Evolutionary conservation across 2,329 filamentous ascomycete genomes (phyloP).

Genomic region (Nothophaeocryptopus gaeumannii): DNA sequence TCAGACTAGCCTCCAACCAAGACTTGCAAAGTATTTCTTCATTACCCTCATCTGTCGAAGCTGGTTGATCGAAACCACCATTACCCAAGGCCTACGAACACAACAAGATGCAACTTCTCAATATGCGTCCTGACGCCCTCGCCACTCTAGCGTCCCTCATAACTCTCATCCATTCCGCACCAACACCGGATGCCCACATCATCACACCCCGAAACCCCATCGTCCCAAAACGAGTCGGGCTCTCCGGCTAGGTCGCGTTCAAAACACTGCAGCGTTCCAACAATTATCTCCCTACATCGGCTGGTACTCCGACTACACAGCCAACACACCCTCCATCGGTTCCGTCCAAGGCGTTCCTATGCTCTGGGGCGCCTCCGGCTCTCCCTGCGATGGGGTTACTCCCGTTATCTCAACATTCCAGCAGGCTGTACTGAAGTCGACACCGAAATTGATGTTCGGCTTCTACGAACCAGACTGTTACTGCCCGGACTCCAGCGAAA

Average conservation of each 20-base stretch:
- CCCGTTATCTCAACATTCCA: constrained; percentile 10
- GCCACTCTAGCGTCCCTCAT: too few species aligned
- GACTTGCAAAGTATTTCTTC: too few species aligned
- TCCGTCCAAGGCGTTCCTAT: constrained; percentile 28
- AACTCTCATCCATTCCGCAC: too few species aligned
- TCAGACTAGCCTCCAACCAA: too few species aligned
- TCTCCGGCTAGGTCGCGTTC: constrained; percentile 28
- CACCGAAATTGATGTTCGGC: constrained; percentile 30
- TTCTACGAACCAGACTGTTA: constrained; percentile 34
- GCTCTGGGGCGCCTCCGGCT: constrained; percentile 20
- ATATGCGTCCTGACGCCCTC: too few species aligned
- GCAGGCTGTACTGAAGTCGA: constrained; percentile 13
- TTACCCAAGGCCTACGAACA: too few species aligned
- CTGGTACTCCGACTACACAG: constrained; percentile 33
- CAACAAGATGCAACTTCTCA: too few species aligned
- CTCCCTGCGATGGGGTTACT: constrained; percentile 13
- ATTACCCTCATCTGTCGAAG: too few species aligned
- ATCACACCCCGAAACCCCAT: not conserved
- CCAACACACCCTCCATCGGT: constrained; percentile 21
- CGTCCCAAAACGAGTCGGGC: constrained; percentile 25
- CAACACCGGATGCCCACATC: too few species aligned
- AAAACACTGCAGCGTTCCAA: constrained; percentile 18
- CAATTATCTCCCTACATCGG: constrained; percentile 26
- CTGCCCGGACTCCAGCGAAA: constrained; percentile 20
- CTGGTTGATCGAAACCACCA: too few species aligned